These are phyloP conservation scores for Gossypium davidsonii DNA, from an alignment of 441 rosid genomes.

Conservation along the genomic window DNA sequence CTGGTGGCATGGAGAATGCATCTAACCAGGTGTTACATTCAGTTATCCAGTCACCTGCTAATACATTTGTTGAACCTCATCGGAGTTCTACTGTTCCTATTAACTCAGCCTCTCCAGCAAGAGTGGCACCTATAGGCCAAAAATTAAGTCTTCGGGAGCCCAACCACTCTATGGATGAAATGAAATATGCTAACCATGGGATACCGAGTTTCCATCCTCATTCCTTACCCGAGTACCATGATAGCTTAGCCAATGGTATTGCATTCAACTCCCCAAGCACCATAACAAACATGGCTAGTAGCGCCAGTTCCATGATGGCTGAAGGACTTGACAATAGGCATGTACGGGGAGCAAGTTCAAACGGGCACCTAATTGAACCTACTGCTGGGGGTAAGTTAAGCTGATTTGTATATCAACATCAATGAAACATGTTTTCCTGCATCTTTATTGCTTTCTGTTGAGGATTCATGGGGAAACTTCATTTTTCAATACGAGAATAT, in stretches of 20 bases:
- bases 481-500: not conserved
- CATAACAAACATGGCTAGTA: conserved; percentile 42
- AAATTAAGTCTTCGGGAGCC: conserved; percentile 35
- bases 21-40: conserved; percentile 25
- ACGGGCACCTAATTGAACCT: conserved; percentile 56
- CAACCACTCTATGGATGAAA: conserved; percentile 36
- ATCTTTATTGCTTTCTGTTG: conserved; percentile 2
- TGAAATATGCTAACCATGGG: conserved; percentile 39
- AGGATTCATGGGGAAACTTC: not conserved
- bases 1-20: conserved; percentile 37
- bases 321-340: conserved; percentile 58
- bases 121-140: conserved; percentile 37
- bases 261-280: conserved; percentile 39
- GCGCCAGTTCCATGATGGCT: conserved; percentile 39
- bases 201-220: conserved; percentile 49
- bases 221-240: conserved; percentile 53
- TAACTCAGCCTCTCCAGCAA: conserved; percentile 39
- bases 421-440: not conserved
- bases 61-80: conserved; percentile 40
- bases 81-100: conserved; percentile 39
- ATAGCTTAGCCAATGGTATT: conserved; percentile 36
- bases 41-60: conserved; percentile 24
- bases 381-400: conserved; percentile 65
- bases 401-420: conserved; percentile 11
- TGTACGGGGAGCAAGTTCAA: conserved; percentile 44